Conservation (phyloP, 2,329 filamentous ascomycete genomes). For the Alternaria metachromatica region DNA sequence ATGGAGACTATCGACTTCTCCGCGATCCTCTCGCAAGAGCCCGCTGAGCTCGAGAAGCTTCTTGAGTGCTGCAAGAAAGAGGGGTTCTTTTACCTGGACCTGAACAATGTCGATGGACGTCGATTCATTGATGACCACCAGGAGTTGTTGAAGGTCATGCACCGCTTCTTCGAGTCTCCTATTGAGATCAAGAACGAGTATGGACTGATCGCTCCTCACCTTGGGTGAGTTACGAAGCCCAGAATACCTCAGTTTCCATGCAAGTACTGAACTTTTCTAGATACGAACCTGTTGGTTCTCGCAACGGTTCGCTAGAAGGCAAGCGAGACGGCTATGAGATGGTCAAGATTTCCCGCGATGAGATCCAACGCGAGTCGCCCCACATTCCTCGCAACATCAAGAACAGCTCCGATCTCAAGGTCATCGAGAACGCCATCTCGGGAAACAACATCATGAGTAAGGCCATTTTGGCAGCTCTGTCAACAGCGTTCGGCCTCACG, state of each 20-base stretch:
- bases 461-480: constrained; percentile 58
- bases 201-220: constrained; percentile 61
- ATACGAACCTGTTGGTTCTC: constrained; percentile 36
- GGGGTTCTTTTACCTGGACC: constrained; percentile 65
- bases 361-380: constrained; percentile 38
- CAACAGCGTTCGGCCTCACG: constrained; percentile 33
- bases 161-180: constrained; percentile 62
- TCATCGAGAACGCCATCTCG: constrained; percentile 38
- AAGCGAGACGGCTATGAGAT: constrained; percentile 45
- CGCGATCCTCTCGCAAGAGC: constrained; percentile 61
- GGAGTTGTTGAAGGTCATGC: constrained; percentile 61
- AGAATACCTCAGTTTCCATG: neutral
- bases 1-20: constrained; percentile 60
- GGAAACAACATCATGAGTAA: constrained; percentile 41
- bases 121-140: constrained; percentile 61
- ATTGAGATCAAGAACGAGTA: constrained; percentile 64
- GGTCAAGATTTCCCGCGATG: constrained; percentile 43
- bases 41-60: constrained; percentile 60
- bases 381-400: constrained; percentile 34
- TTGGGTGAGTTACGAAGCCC: constrained; percentile 52
- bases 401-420: constrained; percentile 34
- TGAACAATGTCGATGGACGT: constrained; percentile 61
- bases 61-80: constrained; percentile 58
- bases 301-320: constrained; percentile 37
- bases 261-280: neutral